phyloP scores from a whole-genome alignment of 805 yeast species.

The Grigorovia jiainica region DNA sequence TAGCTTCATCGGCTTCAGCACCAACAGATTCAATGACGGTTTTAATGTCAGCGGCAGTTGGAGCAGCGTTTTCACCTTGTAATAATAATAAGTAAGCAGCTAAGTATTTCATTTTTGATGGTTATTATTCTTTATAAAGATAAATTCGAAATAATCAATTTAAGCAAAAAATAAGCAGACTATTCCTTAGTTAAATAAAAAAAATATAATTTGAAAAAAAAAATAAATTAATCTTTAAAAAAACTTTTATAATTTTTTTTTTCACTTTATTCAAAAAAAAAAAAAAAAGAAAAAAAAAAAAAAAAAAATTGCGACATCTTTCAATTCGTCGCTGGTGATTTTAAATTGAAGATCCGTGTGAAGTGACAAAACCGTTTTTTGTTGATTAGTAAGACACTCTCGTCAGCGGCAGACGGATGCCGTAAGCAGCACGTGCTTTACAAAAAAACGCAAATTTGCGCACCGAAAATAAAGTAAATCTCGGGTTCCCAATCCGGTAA shows the following conservation, averaged over 20 bases:
- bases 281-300: neutral
- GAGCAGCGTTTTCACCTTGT: constrained; percentile 79
- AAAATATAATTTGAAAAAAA: constrained; percentile 1
- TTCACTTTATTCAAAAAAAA: too few relatives aligned
- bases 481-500: too few relatives aligned
- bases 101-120: constrained; percentile 63
- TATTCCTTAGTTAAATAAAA: constrained; percentile 24
- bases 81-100: constrained; percentile 88
- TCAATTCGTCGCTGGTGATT: neutral
- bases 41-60: constrained; percentile 71
- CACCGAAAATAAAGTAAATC: too few relatives aligned
- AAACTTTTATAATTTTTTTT: neutral
- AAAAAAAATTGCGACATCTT: neutral
- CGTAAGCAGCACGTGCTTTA: neutral
- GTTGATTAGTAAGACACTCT: neutral
- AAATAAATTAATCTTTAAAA: neutral
- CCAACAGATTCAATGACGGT: constrained; percentile 66
- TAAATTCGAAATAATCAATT: constrained; percentile 28
- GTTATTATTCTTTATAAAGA: constrained; percentile 5
- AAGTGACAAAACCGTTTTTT: neutral
- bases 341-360: neutral
- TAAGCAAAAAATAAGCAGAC: constrained; percentile 31
- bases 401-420: neutral
- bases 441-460: neutral
- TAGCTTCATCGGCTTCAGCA: constrained; percentile 71